phyloP scores from a whole-genome alignment of 352 stramenopile genomes.

The Phytophthora sp. region DNA sequence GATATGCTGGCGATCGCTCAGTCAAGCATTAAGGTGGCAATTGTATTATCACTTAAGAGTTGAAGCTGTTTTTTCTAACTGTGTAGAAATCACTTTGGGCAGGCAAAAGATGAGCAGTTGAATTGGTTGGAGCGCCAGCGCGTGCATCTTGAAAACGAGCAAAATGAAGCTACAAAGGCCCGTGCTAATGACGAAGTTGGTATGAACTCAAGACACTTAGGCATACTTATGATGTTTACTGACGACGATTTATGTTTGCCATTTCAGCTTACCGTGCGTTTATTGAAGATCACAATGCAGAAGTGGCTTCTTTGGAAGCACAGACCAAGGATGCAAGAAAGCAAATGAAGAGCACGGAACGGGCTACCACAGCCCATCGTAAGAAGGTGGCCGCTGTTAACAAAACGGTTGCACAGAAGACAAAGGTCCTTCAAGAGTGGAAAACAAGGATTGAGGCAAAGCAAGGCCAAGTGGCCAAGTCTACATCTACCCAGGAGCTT shows the following conservation, averaged over 20 bases:
- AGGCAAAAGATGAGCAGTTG: constrained; percentile 50
- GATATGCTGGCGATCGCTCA: constrained; percentile 39
- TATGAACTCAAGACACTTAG: constrained; percentile 1
- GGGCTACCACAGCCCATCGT: constrained; percentile 24
- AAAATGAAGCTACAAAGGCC: constrained; percentile 25
- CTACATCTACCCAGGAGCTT: constrained; percentile 25
- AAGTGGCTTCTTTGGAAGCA: constrained; percentile 26
- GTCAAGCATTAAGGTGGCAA: constrained; percentile 44
- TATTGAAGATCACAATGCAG: constrained; percentile 22
- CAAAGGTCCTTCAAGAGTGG: constrained; percentile 30
- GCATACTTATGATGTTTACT: constrained; percentile 3
- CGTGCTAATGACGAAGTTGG: constrained; percentile 34
- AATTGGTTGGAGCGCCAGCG: constrained; percentile 48
- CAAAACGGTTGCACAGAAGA: constrained; percentile 32
- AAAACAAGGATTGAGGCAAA: constrained; percentile 22
- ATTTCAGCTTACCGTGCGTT: constrained; percentile 28
- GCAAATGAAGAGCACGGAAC: constrained; percentile 30
- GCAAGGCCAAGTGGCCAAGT: constrained; percentile 24
- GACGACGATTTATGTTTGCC: background rate
- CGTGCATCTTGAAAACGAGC: constrained; percentile 39
- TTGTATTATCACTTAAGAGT: background rate
- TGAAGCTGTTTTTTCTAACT: background rate
- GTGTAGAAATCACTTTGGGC: background rate
- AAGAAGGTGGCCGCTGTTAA: constrained; percentile 33
- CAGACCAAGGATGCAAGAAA: constrained; percentile 35